Conservation (phyloP, 768 basidiomycete species). For the Pisolithus albus region DNA sequence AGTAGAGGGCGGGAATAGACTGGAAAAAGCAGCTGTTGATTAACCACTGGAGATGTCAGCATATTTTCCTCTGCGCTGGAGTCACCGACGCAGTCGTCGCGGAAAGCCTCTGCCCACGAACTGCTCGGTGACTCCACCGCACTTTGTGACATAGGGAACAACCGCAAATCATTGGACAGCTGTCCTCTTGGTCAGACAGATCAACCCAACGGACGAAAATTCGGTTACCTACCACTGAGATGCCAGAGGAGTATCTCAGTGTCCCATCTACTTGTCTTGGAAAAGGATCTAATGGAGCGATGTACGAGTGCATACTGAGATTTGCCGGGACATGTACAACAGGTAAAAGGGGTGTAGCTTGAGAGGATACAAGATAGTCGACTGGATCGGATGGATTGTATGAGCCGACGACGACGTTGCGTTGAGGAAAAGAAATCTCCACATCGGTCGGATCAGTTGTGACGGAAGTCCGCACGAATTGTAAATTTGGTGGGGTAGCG, state of each 20-base stretch:
- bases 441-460: conserved; percentile 17
- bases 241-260: no score
- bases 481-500: conserved; percentile 18
- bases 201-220: not conserved
- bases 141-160: conserved; percentile 10
- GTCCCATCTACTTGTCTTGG: not conserved
- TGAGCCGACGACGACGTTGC: conserved; percentile 6
- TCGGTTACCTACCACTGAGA: conserved; percentile 12
- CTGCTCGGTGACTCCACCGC: conserved; percentile 22
- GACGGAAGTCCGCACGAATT: conserved; percentile 24
- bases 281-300: conserved; percentile 7
- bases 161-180: conserved; percentile 9
- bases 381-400: conserved; percentile 3
- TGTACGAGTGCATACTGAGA: conserved; percentile 7
- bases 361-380: conserved; percentile 25
- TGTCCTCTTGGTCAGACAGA: conserved; percentile 16
- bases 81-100: conserved; percentile 23
- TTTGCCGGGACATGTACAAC: conserved; percentile 10
- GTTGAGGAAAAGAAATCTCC: conserved; percentile 12
- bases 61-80: conserved; percentile 22
- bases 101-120: conserved; percentile 24
- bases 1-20: conserved; percentile 3
- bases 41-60: conserved; percentile 27
- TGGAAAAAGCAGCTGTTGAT: conserved; percentile 19
- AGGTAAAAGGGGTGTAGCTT: conserved; percentile 20